These are phyloP conservation scores for Sphenostylis stenocarpa DNA, from an alignment of 306 rosid genomes.

Conservation along the genomic window DNA sequence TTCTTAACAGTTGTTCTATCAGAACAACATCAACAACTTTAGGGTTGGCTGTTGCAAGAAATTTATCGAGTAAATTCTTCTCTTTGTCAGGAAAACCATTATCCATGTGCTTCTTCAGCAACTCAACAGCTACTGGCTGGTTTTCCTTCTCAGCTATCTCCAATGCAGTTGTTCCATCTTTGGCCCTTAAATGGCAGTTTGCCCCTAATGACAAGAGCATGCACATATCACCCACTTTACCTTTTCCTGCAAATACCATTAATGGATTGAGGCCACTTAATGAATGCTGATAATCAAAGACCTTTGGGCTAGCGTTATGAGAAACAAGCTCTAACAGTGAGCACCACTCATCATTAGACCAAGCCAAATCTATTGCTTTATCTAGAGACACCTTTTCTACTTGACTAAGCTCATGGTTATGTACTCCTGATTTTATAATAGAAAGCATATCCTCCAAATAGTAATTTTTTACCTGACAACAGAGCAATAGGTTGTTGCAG, in stretches of 20 bases:
- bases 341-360: constrained; percentile 78
- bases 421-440: constrained; percentile 46
- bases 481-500: constrained; percentile 11
- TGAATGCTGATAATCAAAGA: constrained; percentile 80
- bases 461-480: constrained; percentile 69
- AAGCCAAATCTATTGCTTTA: constrained; percentile 82
- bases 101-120: constrained; percentile 57
- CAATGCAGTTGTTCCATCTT: constrained; percentile 67
- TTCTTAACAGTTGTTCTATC: constrained; percentile 64
- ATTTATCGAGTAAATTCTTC: constrained; percentile 49
- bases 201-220: constrained; percentile 81
- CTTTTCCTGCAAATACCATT: constrained; percentile 93
- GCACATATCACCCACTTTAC: constrained; percentile 76
- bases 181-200: constrained; percentile 63
- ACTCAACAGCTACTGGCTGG: constrained; percentile 58
- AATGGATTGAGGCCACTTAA: constrained; percentile 68
- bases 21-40: constrained; percentile 69
- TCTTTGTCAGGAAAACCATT: constrained; percentile 42
- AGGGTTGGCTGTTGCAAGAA: constrained; percentile 55
- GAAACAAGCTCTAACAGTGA: constrained; percentile 70
- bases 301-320: constrained; percentile 45
- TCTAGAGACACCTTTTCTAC: constrained; percentile 68
- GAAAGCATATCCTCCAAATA: constrained; percentile 90
- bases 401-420: constrained; percentile 49
- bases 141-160: constrained; percentile 68